Evolutionary conservation across 2,329 filamentous ascomycete genomes (phyloP), one percentile per base, ranked within the genome.

Genomic region (Alternaria incomplexa): DNA sequence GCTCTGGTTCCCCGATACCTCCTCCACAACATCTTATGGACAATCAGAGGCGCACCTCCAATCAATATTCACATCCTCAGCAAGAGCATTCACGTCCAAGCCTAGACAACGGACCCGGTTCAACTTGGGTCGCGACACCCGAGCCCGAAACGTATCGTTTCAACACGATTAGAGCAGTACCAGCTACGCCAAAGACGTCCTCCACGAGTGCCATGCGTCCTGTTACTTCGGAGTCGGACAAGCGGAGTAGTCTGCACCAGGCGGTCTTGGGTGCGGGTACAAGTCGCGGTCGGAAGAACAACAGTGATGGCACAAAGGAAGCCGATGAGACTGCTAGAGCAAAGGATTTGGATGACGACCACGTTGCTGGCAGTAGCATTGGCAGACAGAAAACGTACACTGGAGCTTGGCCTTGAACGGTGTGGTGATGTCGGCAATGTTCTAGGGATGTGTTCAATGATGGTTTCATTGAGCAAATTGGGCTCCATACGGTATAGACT

Each of bases 61-160:
- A 22, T 6, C n/a, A 13, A 23, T 20, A 36, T 10, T 20, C 3
- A 17, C 28, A 40, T 10, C 30, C 17, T 10, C 43, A 55, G 26
- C 50, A 48, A 9, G 17, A 23, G 4, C 23, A 51, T 43, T 22
- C 23, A 22, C 40, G 44, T 15, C 48, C 53, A 6, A 59, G 57
- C 6, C 43, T 59, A 46, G 55, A 58, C 5, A 28, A 63, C 12
- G 57, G 61, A 7, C 48, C 56, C 3, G 51, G 61, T 7, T 47
- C 59, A 36, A 58, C 53, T 23, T 25, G 54, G 26, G 25, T 36
- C 51, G 50, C 17, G 10, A 32, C 22, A n/a, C 15, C 23, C 22
- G 20, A 6, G 30, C 48, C 48, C 17, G 13, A 36, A 3, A 25
- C 48, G 17, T 32, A 20, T 15, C 9, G 20, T 9, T 23, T 52